Evolutionary conservation across 305 asterid genomes (phyloP), one percentile per base, ranked within the genome.

Genomic region (Solanum hybrid): DNA sequence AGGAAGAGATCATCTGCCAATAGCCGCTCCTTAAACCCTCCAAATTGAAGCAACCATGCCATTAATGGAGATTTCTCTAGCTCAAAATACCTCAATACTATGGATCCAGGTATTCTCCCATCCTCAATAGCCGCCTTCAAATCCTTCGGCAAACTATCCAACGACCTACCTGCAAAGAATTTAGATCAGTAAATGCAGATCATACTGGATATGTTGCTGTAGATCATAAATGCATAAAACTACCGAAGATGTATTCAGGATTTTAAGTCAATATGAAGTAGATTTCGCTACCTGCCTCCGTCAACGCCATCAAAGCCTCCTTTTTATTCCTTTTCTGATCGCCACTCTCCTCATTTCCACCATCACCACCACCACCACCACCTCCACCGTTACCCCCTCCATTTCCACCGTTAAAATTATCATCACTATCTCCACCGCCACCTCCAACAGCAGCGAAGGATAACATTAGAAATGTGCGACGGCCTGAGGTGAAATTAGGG

Each of bases 1-100:
- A 97, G 91, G 92, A 97, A 97, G 77, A 97, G 95, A 94, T 97
- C 99, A 90, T 97, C 99, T 42, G 99, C 99, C 94, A 97, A 90
- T 89, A 97, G 93, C 92, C 99, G 91, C 93, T 97, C 99, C 95
- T 94, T 97, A 89, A 96, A 97, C 27, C 99, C 99, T 34, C 94
- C 96, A 78, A 96, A 97, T 31, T 75, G 91, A 94, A 96, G 93
- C 85, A 97, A 89, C 99, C 99, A 96, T 5, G 95, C 90, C n/a
- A 96, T 77, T 4, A 95, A 87, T 22, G 94, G 93, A 2, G 97
- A 94, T 78, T 93, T 97, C 77, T 97, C 98, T 29, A 97, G 94
- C 90, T 94, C 96, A 27, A 97, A 92, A 85, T 90, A 97, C 91
- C 92, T 93, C 91, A 86, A 86, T 38, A 96, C 90, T 64, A 97